Conservation (phyloP, 306 rosid genomes). For the Leucaena leucocephala region DNA sequence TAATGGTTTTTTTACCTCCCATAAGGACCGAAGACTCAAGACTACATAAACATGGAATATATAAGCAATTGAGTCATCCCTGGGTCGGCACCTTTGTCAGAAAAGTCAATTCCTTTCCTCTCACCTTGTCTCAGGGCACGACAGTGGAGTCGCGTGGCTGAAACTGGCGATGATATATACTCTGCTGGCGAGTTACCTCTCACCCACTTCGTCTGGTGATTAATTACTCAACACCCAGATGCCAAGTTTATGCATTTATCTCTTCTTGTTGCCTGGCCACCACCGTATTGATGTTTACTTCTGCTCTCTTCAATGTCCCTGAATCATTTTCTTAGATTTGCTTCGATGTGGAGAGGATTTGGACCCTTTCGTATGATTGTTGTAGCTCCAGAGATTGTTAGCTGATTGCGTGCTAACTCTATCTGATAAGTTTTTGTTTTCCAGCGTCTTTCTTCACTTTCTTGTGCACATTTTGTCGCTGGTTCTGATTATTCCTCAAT, state of each 20-base stretch:
- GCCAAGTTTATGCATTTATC: constrained; percentile 16
- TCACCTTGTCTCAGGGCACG: constrained; percentile 21
- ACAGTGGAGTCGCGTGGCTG: constrained; percentile 32
- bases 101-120: constrained; percentile 35
- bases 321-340: constrained; percentile 23
- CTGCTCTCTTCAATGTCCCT: background rate
- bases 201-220: constrained; percentile 24
- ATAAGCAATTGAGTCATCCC: background rate
- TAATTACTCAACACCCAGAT: constrained; percentile 41
- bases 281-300: background rate
- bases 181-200: background rate
- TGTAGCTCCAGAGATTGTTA: background rate
- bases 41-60: too few species aligned
- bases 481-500: constrained; percentile 31
- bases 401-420: constrained; percentile 3
- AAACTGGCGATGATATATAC: constrained; percentile 44
- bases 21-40: too few species aligned
- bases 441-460: background rate
- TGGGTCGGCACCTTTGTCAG: background rate
- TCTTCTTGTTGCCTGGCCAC: too few species aligned
- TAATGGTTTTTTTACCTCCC: background rate
- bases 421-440: constrained; percentile 5
- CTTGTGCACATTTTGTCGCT: constrained; percentile 35
- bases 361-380: background rate
- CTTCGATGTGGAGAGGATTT: background rate